Base-by-base conservation (phyloP, 768 basidiomycete genomes). In the Agaricus bisporus region DNA sequence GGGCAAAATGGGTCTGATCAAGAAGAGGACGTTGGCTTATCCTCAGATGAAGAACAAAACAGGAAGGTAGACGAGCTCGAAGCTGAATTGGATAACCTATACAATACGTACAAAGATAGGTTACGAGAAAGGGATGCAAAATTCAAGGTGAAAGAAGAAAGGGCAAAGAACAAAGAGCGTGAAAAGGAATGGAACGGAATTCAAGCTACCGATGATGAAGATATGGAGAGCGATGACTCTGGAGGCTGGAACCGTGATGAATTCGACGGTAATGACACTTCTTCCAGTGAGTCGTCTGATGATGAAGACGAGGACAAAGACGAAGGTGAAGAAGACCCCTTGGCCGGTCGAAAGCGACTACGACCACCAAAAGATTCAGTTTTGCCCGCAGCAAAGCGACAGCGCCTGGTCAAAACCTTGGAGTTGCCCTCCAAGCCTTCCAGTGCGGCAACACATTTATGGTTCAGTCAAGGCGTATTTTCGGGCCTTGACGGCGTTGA, bases 381-480 rank as follows among this genome's bases (percentile, higher is more conserved):
- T 22, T 2, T 22, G 4, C 29, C 39, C 11, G n/a, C 38, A 25
- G 44, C 51, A 32, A 86, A 87, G 66, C 80, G 78, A 51, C 67
- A 69, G 17, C 77, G 79, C 39, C 69, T 88, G 12, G 64, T 82
- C 36, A 74, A 77, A 2, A 73, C 76, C 29, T 71, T 81, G 32
- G 73, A 73, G 18, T 67, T 65, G 35, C 69, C 73, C 0, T 64
- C 68, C 56, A 51, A 60, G 15, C 57, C 66, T 17, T 60, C 70
- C 12, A 62, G 77, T 60, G 78, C 78, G 43, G 76, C 84, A 42
- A 81, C 93, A 2, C 79, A 86, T 60, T 66, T 98, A n/a, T 99
- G 97, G 97, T 99, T 98, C 70, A 86, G 88, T 59, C 95, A 97
- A 68, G 87, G 88, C 48, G 69, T 97, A 41, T 99, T 99, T 75